Base-by-base conservation (phyloP, 2,329 filamentous ascomycete genomes). In the Stachybotrys chlorohalonatus region DNA sequence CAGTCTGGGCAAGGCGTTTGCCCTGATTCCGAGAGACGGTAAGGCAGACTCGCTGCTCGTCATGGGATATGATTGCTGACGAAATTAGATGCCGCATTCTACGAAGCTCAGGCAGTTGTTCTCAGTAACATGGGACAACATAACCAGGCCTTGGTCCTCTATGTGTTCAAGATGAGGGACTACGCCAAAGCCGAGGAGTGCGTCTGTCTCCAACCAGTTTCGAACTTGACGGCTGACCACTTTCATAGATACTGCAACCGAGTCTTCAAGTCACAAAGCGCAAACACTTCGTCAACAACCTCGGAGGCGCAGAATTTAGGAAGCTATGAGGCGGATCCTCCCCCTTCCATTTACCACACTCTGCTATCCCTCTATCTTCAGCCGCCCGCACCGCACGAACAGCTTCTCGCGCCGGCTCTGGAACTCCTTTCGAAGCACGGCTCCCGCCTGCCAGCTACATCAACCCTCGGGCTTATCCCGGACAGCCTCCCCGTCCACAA, bases 41-140 rank as follows among this genome's bases (percentile, higher is more conserved):
- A 72, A 66, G 82, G 50, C 31, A 13, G n/a, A 13, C 13, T 31
- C 15, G 39, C 17, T 31, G 13, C 4, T 42, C 11, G 13, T 42
- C 49, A 45, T 62, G 55, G 24, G 24, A 31, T n/a, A 31, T 45
- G 51, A 30, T 46, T 39, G 39, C 57, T 62, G 11, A 63, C 56
- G 48, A 53, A 7, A 9, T 11, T 11, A 93, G 90, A 96, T 67
- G 77, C 91, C 0, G 78, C 83, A 3, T 96, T 96, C 64, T 95
- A 88, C 69, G 93, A 97, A 68, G 85, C 90, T 2, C 85, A 93
- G 57, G 94, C 94, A 7, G 86, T 97, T 49, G 86, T 97, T 17
- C 82, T 97, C 46, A 91, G 90, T 70, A 95, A 94, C 62, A 96
- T 97, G 89, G 90, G 90, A 7, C 87, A 93, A 63, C 92, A 99